Evolutionary conservation across 1,284 basidiomycete genomes (phyloP).

Genomic region (Boletus semigastroideus): DNA sequence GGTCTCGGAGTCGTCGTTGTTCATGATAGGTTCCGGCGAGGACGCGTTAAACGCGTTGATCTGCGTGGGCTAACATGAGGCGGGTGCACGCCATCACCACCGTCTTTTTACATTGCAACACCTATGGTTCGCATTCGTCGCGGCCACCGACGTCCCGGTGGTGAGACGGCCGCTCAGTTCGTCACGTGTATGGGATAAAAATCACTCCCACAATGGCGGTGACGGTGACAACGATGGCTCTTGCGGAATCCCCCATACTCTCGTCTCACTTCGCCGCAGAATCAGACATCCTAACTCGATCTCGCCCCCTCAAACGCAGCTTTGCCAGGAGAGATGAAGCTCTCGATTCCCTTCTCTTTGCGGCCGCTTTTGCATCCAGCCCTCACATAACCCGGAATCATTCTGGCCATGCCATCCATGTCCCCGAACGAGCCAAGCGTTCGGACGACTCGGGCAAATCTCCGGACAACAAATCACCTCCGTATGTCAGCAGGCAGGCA

Average conservation of each 20-base stretch:
- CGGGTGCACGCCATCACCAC: neutral
- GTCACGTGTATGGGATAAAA: too few relatives aligned
- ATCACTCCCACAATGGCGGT: too few relatives aligned
- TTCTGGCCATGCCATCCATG: constrained; percentile 37
- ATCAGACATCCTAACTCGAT: constrained; percentile 42
- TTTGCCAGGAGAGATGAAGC: constrained; percentile 59
- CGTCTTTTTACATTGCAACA: too few relatives aligned
- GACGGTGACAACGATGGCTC: too few relatives aligned
- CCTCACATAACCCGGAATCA: constrained; percentile 77
- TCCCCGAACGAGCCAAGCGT: constrained; percentile 42
- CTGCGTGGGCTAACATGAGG: constrained; percentile 16
- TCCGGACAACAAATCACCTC: constrained; percentile 43
- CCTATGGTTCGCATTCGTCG: too few relatives aligned
- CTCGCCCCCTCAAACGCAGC: constrained; percentile 38
- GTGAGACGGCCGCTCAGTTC: too few relatives aligned
- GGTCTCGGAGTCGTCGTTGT: constrained; percentile 3
- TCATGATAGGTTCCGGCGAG: constrained; percentile 10
- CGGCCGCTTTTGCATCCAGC: constrained; percentile 66
- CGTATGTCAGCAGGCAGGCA: constrained; percentile 70
- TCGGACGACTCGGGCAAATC: constrained; percentile 37
- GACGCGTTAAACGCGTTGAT: constrained; percentile 1
- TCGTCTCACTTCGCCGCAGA: constrained; percentile 27
- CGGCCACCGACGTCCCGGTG: too few relatives aligned
- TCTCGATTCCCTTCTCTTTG: constrained; percentile 71
- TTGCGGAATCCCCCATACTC: constrained; percentile 30